A percentile compares a stretch with the other conserved stretches of the same genome.
Conservation (phyloP, 2,329 filamentous ascomycete genomes). For the Fusarium mundagurra region DNA sequence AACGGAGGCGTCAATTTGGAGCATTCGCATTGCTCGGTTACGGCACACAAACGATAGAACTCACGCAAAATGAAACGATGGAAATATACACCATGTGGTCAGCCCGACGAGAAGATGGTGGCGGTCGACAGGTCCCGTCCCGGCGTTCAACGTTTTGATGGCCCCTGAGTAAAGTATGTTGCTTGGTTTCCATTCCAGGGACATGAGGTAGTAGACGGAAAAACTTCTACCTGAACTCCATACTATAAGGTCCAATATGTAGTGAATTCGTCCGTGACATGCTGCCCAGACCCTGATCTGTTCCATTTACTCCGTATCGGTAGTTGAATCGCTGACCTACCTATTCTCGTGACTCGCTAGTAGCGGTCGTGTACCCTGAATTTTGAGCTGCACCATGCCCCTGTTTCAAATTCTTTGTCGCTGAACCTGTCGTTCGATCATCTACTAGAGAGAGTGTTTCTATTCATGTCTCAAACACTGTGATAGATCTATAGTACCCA, state of each 20-base stretch:
- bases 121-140: conserved; percentile 18
- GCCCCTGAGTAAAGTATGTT: conserved; percentile 33
- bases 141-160: conserved; percentile 31
- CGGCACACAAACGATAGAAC: conserved; percentile 37
- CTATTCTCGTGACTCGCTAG: background rate
- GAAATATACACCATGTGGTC: conserved; percentile 38
- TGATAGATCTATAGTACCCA: background rate
- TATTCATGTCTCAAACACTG: background rate
- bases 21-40: conserved; percentile 34
- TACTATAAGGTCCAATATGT: background rate
- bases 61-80: conserved; percentile 41
- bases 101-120: conserved; percentile 32
- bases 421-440: background rate
- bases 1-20: conserved; percentile 38
- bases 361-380: background rate
- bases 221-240: conserved; percentile 23
- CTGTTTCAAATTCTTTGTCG: conserved; percentile 4
- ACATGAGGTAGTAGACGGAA: conserved; percentile 23
- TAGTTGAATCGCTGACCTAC: background rate
- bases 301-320: background rate
- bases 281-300: background rate
- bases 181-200: conserved; percentile 25
- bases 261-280: conserved; percentile 10
- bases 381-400: background rate
- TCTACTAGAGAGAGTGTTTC: background rate